Conservation (phyloP, 441 rosid genomes). For the Euphorbia celastroides region DNA sequence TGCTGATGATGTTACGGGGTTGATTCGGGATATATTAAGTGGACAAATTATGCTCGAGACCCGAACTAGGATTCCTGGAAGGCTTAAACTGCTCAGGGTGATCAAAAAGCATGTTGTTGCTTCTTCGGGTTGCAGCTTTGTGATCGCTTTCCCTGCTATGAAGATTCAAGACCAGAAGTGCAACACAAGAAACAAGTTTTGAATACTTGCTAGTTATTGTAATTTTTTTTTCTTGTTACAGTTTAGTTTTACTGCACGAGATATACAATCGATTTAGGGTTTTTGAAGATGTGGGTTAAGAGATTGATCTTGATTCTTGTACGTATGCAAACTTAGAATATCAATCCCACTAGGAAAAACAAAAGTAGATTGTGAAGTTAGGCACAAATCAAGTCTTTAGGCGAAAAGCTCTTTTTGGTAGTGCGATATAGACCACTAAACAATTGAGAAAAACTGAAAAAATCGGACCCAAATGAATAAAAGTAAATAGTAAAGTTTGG, state of each 20-base stretch:
- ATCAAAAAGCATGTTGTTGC: conserved; percentile 41
- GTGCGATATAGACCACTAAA: no score
- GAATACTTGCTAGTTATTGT: conserved; percentile 6
- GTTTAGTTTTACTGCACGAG: neutral
- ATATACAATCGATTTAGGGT: neutral
- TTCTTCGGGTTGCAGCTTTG: conserved; percentile 38
- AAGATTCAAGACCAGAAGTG: conserved; percentile 40
- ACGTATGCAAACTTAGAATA: neutral
- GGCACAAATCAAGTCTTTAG: no score
- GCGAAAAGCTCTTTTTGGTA: no score
- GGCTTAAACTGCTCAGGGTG: conserved; percentile 38
- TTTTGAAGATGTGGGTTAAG: neutral
- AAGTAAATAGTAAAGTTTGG: no score
- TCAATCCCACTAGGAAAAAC: no score
- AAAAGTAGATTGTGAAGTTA: no score
- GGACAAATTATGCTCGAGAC: conserved; percentile 41
- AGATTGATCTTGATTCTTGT: neutral
- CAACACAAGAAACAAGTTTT: conserved; percentile 29
- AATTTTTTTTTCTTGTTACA: neutral
- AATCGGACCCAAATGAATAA: no score
- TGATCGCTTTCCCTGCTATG: conserved; percentile 33
- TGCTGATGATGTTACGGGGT: conserved; percentile 20
- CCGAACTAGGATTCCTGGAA: conserved; percentile 48
- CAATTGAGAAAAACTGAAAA: no score
- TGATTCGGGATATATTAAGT: conserved; percentile 36